Conservation (phyloP, 1,139 yeast genomes). For the Ashbya aceris region DNA sequence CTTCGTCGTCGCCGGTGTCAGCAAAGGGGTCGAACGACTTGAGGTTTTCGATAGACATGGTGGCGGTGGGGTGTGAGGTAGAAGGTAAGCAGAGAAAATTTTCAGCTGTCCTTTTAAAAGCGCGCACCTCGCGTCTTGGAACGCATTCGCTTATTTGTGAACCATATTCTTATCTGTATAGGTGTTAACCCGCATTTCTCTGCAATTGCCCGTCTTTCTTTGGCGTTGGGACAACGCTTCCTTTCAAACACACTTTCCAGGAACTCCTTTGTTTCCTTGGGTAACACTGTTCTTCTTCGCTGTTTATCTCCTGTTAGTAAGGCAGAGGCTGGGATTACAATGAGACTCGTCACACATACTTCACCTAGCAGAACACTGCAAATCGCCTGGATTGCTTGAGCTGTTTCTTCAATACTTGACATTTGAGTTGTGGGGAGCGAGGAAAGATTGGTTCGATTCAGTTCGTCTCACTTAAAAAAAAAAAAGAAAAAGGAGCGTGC, state of each 20-base stretch:
- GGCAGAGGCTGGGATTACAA: slow-evolving; percentile 3
- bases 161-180: slow-evolving; percentile 14
- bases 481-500: not conserved
- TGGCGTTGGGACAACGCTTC: slow-evolving; percentile 12
- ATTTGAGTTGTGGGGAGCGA: not conserved
- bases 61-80: slow-evolving; percentile 6
- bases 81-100: slow-evolving; percentile 3
- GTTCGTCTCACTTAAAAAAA: slow-evolving; percentile 1
- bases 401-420: slow-evolving; percentile 2
- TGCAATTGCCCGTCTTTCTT: slow-evolving; percentile 12
- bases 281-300: slow-evolving; percentile 8
- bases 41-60: slow-evolving; percentile 82
- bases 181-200: slow-evolving; percentile 13
- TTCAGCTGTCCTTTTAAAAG: slow-evolving; percentile 5
- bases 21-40: slow-evolving; percentile 99
- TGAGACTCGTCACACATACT: slow-evolving; percentile 4
- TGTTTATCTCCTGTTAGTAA: slow-evolving; percentile 3
- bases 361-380: slow-evolving; percentile 4
- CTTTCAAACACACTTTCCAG: slow-evolving; percentile 12
- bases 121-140: slow-evolving; percentile 24
- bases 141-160: slow-evolving; percentile 6
- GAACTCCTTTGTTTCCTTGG: slow-evolving; percentile 11
- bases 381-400: not conserved
- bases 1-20: slow-evolving; percentile 99
- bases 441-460: not conserved